Percentiles rank a stretch among this genome's conserved stretches.
Conservation (phyloP, 805 yeast species). For the Cyberlindnera mississippiensis region DNA sequence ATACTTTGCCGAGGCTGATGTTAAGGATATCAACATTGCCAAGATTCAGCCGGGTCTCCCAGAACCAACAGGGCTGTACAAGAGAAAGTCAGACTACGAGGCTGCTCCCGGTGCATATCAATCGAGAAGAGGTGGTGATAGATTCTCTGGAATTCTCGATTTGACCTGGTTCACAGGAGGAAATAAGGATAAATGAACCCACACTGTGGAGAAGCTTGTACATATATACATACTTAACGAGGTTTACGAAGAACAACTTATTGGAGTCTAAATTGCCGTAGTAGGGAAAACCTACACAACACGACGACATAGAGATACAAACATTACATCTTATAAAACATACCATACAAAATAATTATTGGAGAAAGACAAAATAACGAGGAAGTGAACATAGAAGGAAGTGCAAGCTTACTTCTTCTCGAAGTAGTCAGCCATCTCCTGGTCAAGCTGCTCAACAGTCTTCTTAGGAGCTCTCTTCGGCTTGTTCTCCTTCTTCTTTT, state of each 20-base stretch:
- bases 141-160: slow-evolving; percentile 27
- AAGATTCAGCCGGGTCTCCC: slow-evolving; percentile 56
- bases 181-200: slow-evolving; percentile 1
- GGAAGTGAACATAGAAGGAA: not conserved
- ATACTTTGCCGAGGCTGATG: slow-evolving; percentile 19
- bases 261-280: not conserved
- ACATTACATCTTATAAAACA: not conserved
- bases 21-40: slow-evolving; percentile 28
- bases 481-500: slow-evolving; percentile 16
- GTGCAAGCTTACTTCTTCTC: slow-evolving; percentile 38
- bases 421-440: slow-evolving; percentile 96
- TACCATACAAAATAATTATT: not conserved
- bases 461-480: slow-evolving; percentile 50
- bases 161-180: slow-evolving; percentile 22
- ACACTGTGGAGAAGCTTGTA: not conserved
- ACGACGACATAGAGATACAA: not conserved
- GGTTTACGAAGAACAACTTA: not conserved
- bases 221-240: not conserved
- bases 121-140: slow-evolving; percentile 57
- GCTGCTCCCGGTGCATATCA: slow-evolving; percentile 62
- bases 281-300: too few relatives aligned
- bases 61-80: slow-evolving; percentile 31
- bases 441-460: slow-evolving; percentile 91
- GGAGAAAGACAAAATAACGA: not conserved
- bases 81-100: slow-evolving; percentile 59